Base-by-base conservation (phyloP, 352 stramenopile genomes). In the Globisporangium ultimum region DNA sequence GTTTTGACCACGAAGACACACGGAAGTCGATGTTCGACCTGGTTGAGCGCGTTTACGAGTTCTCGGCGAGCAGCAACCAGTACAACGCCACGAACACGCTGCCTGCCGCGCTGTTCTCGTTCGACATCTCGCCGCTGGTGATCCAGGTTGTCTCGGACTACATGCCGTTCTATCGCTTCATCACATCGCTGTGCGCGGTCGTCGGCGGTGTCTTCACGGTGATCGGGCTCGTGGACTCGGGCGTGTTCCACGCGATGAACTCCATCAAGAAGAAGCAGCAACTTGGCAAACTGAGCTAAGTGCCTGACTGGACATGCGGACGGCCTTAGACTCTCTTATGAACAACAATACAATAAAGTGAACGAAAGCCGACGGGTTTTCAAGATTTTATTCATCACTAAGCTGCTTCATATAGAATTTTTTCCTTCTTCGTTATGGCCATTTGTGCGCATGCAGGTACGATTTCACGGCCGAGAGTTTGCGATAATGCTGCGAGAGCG, bases 191-290 rank as follows among this genome's bases (percentile, higher is more conserved):
- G 18, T 95, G 84, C 38, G 86, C 86, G 43, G 85, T 95, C 47
- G 80, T 95, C 43, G 86, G 86, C 18, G 86, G 86, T 48, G 83
- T 91, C 1, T 92, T 89, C 58, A 95, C 86, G 13, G 78, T 95
- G 63, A 82, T 95, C 53, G 77, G 83, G n/a, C 76, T 95, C 46
- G 67, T 93, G 46, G 81, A 93, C 68, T 87, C 82, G 7, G 83
- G 82, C 17, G 71, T 92, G 20, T 94, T 92, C 71, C 74, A 91
- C 59, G 62, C 80, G 17, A 73, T 93, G 54, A 92, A 91, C 66
- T 91, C 83, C 43, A 86, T 94, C 67, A 85, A 88, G 73, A 91
- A 85, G 65, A 94, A 93, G 68, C 72, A 88, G 66, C 71, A 88
- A 60, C 71, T 94, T 40, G 85, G 85, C 60, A 94, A 94, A 63